Evolutionary conservation across 805 yeast genomes (phyloP).

Genomic region (Cyberlindnera samutprakarnensis): DNA sequence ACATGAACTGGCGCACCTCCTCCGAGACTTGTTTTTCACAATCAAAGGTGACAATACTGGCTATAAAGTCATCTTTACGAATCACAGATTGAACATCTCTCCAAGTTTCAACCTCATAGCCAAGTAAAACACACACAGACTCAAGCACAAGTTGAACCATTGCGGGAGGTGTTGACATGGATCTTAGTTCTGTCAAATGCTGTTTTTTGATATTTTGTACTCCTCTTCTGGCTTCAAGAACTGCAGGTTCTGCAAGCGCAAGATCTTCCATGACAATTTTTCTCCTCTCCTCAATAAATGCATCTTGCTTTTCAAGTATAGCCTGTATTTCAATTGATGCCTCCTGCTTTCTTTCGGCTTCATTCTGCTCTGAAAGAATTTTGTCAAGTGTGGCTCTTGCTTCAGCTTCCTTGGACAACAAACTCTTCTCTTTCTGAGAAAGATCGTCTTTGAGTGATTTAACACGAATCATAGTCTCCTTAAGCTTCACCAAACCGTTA

Average conservation of each 20-base stretch:
- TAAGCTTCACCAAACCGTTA: slow-evolving; percentile 64
- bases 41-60: slow-evolving; percentile 71
- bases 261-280: slow-evolving; percentile 52
- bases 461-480: slow-evolving; percentile 72
- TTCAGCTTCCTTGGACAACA: slow-evolving; percentile 52
- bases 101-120: slow-evolving; percentile 64
- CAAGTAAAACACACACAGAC: slow-evolving; percentile 78
- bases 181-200: slow-evolving; percentile 80
- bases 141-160: slow-evolving; percentile 81
- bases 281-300: slow-evolving; percentile 47
- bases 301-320: slow-evolving; percentile 61
- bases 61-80: slow-evolving; percentile 79
- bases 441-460: slow-evolving; percentile 48
- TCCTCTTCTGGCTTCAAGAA: slow-evolving; percentile 75
- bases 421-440: slow-evolving; percentile 40
- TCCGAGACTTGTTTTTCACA: slow-evolving; percentile 49
- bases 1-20: slow-evolving; percentile 49
- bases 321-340: slow-evolving; percentile 72
- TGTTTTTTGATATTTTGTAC: slow-evolving; percentile 92
- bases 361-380: slow-evolving; percentile 82
- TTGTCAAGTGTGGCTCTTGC: slow-evolving; percentile 65
- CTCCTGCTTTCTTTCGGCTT: slow-evolving; percentile 84
- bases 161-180: slow-evolving; percentile 87
- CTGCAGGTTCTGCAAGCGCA: slow-evolving; percentile 77
- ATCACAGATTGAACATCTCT: slow-evolving; percentile 76